Percentiles rank a stretch among this genome's conserved stretches.
phyloP scores from a whole-genome alignment of 176 grass and related monocot species.

The Cymbopogon citratus region DNA sequence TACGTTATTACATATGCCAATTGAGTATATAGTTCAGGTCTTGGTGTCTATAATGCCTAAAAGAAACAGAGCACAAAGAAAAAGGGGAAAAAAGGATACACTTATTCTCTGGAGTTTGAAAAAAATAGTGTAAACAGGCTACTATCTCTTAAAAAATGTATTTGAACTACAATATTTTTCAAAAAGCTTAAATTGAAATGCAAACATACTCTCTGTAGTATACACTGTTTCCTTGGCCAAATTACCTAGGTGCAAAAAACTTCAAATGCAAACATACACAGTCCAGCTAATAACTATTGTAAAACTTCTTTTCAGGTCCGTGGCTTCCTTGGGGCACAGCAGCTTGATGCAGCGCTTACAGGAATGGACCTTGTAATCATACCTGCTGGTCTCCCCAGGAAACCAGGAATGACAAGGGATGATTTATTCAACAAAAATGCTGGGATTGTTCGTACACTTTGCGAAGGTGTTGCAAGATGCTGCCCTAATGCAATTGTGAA shows the following conservation, averaged over 20 bases:
- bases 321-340: slow-evolving; percentile 68
- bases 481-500: slow-evolving; percentile 80
- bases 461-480: slow-evolving; percentile 73
- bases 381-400: slow-evolving; percentile 90
- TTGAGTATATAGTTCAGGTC: not conserved
- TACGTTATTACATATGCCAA: not conserved
- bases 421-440: slow-evolving; percentile 99
- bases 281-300: not conserved
- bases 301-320: slow-evolving; percentile 50
- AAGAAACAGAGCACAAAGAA: not conserved
- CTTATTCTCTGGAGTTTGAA: not conserved
- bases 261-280: not conserved
- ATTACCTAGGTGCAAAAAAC: not conserved
- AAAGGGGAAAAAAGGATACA: not conserved
- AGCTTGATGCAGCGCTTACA: slow-evolving; percentile 81
- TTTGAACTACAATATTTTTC: not conserved
- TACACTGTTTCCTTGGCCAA: not conserved
- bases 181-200: not conserved
- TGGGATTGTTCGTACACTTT: slow-evolving; percentile 77
- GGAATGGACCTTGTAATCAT: slow-evolving; percentile 97
- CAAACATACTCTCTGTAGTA: no score
- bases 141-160: not conserved
- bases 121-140: not conserved
- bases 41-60: not conserved
- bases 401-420: slow-evolving; percentile 98